A percentile compares a stretch with the other conserved stretches of the same genome.
phyloP scores from a whole-genome alignment of 371 early-diverging fungal species.

The Mortierella sp. region DNA sequence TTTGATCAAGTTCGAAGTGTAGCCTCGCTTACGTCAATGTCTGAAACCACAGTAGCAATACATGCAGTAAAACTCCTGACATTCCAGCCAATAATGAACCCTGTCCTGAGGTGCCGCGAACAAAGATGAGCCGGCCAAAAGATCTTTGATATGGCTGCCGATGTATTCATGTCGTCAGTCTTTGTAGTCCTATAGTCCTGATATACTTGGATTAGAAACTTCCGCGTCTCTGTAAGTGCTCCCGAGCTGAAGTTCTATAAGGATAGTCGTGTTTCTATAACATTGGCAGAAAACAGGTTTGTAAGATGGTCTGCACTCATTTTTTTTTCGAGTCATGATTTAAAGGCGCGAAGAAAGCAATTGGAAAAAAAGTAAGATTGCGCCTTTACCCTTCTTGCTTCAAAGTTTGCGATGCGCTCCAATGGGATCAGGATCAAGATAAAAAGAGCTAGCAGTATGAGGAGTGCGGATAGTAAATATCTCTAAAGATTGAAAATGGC shows the following conservation, averaged over 20 bases:
- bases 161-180: slow-evolving; percentile 44
- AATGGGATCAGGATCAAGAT: slow-evolving; percentile 59
- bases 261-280: slow-evolving; percentile 54
- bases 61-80: slow-evolving; percentile 62
- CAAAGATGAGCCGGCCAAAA: slow-evolving; percentile 61
- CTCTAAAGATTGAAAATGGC: slow-evolving; percentile 19
- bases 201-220: slow-evolving; percentile 28
- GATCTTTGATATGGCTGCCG: slow-evolving; percentile 59
- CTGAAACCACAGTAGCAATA: slow-evolving; percentile 59
- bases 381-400: slow-evolving; percentile 55
- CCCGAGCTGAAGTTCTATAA: slow-evolving; percentile 47
- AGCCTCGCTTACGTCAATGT: slow-evolving; percentile 56
- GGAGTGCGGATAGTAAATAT: slow-evolving; percentile 56
- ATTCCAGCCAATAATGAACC: slow-evolving; percentile 62
- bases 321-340: background rate
- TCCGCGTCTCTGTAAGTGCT: slow-evolving; percentile 38
- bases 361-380: no score
- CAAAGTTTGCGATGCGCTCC: slow-evolving; percentile 61
- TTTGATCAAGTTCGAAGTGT: background rate
- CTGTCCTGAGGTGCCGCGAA: slow-evolving; percentile 53
- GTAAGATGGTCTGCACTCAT: background rate
- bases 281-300: background rate
- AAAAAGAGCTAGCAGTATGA: slow-evolving; percentile 56
- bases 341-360: background rate
- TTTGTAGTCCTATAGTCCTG: background rate